These are phyloP conservation scores for Podila horticola DNA, from an alignment of 192 early-diverging fungal genomes.

Conservation along the genomic window DNA sequence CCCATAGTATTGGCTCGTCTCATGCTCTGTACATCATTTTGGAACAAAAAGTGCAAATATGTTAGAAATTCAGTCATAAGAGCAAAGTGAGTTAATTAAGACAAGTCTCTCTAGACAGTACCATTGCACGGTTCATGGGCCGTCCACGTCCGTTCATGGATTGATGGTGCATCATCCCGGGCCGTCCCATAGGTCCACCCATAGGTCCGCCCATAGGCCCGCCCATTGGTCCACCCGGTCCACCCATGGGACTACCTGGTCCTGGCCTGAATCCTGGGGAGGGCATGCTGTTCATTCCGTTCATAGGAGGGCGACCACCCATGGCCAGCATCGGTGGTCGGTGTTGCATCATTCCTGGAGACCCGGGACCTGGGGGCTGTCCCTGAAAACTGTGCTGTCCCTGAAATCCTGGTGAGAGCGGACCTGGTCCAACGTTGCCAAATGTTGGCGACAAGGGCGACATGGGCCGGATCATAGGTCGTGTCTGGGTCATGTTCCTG, in stretches of 20 bases:
- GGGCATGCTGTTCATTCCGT: conserved; percentile 1
- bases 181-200: conserved; percentile 22
- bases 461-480: conserved; percentile 33
- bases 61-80: neutral
- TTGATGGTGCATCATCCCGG: conserved; percentile 14
- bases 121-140: conserved; percentile 36
- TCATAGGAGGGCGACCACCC: conserved; percentile 29
- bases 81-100: neutral
- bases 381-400: conserved; percentile 1
- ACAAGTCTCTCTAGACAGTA: neutral
- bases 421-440: conserved; percentile 9
- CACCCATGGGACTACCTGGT: too few relatives aligned
- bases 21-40: conserved; percentile 14
- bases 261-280: neutral
- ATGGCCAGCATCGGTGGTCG: conserved; percentile 28
- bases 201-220: conserved; percentile 29
- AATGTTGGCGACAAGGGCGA: conserved; percentile 31
- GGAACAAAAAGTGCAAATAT: neutral
- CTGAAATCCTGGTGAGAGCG: conserved; percentile 23
- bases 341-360: conserved; percentile 6
- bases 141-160: conserved; percentile 35
- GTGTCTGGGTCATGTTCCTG: conserved; percentile 28
- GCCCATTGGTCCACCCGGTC: conserved; percentile 18
- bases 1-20: conserved; percentile 31
- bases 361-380: conserved; percentile 8